These are phyloP conservation scores for Eutrema heterophyllum DNA, from an alignment of 345 rosid genomes.

Conservation along the genomic window DNA sequence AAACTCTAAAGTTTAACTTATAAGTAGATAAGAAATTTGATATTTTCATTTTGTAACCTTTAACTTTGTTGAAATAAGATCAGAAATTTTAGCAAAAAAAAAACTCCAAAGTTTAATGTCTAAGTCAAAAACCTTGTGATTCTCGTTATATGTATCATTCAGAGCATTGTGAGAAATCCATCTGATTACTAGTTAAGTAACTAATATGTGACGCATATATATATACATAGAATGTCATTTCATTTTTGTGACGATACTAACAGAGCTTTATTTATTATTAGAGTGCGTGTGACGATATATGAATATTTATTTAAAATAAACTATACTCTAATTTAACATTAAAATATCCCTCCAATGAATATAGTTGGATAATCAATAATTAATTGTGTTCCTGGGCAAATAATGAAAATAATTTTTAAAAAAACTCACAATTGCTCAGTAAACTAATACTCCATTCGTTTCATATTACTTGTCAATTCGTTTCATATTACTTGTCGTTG, in stretches of 20 bases:
- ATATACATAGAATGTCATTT: too few relatives aligned
- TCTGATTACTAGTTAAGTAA: too few relatives aligned
- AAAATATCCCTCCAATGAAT: not conserved
- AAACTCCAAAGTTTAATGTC: not conserved
- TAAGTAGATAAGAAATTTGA: too few relatives aligned
- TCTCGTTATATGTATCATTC: not conserved
- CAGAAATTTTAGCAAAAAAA: too few relatives aligned
- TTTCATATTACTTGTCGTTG: too few relatives aligned
- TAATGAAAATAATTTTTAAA: not conserved
- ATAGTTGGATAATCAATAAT: not conserved
- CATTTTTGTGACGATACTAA: not conserved
- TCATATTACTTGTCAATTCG: too few relatives aligned
- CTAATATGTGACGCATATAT: too few relatives aligned
- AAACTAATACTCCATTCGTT: too few relatives aligned
- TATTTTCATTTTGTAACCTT: too few relatives aligned
- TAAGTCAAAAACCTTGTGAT: not conserved
- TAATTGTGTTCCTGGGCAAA: not conserved
- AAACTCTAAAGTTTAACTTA: too few relatives aligned
- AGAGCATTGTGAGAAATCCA: not conserved
- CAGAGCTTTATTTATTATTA: too few relatives aligned
- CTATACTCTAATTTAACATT: not conserved
- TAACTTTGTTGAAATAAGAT: too few relatives aligned
- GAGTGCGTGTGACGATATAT: constrained; percentile 8
- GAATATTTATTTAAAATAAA: not conserved
- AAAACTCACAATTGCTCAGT: not conserved